These are phyloP conservation scores for Cercospora sp. DNA, from an alignment of 2,329 filamentous ascomycete genomes.

Conservation along the genomic window DNA sequence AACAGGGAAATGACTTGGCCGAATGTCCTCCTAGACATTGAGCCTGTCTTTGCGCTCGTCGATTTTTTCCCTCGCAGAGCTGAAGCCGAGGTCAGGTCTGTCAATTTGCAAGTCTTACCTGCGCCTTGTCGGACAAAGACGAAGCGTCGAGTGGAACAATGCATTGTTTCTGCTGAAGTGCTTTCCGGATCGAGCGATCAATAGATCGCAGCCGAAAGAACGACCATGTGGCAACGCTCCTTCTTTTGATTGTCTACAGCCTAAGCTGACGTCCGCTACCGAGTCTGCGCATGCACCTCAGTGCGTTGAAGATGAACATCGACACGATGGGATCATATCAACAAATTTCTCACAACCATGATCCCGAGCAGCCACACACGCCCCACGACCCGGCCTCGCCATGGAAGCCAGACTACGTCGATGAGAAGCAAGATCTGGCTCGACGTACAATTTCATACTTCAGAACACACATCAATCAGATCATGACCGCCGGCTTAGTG, in stretches of 20 bases:
- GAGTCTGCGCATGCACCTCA: background rate
- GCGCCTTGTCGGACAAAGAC: background rate
- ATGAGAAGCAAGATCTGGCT: conserved; percentile 3
- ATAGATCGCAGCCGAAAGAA: background rate
- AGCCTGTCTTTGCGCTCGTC: background rate
- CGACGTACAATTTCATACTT: background rate
- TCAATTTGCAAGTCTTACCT: background rate
- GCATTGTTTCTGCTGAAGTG: background rate
- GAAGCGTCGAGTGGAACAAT: background rate
- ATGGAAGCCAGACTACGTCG: conserved; percentile 1
- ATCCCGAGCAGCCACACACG: conserved; percentile 1
- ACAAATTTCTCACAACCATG: background rate
- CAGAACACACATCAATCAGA: conserved; percentile 3
- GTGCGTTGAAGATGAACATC: background rate
- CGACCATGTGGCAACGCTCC: background rate
- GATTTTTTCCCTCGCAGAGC: background rate
- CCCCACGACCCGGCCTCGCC: background rate
- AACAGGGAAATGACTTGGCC: background rate
- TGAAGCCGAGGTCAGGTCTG: background rate
- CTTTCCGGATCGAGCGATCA: background rate
- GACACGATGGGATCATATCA: conserved; percentile 10
- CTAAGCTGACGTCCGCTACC: background rate
- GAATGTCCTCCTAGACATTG: background rate
- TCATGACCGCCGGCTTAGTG: conserved; percentile 2
- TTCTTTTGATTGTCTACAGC: background rate